Percentiles rank a stretch among this genome's conserved stretches.
Evolutionary conservation across 345 rosid genomes (phyloP).

Genomic region (Isatis tinctoria): DNA sequence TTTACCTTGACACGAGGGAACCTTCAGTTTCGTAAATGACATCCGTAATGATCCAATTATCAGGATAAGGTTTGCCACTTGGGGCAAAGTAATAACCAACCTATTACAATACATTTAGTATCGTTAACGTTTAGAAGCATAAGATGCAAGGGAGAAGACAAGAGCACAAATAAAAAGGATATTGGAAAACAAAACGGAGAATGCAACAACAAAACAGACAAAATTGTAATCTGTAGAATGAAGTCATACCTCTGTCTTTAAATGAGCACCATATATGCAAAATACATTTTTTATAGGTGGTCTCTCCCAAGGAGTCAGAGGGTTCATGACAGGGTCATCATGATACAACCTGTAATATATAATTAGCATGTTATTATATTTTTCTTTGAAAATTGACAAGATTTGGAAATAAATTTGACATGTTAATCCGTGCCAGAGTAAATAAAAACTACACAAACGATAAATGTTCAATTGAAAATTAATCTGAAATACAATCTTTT

Average conservation of each 20-base stretch:
- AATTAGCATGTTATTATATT: background rate
- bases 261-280: conserved; percentile 89
- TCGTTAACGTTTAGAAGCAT: background rate
- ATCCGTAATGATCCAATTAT: conserved; percentile 97
- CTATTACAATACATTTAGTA: conserved; percentile 41
- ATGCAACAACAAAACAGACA: conserved; percentile 5
- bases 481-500: background rate
- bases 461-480: too few relatives aligned
- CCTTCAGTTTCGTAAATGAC: conserved; percentile 88
- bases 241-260: conserved; percentile 79
- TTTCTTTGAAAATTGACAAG: background rate
- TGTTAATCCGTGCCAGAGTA: background rate
- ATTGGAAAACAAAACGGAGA: background rate
- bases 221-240: conserved; percentile 7
- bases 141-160: background rate
- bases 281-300: conserved; percentile 95
- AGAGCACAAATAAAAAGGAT: background rate
- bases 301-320: conserved; percentile 97
- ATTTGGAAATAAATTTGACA: background rate
- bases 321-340: conserved; percentile 83
- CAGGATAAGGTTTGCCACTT: conserved; percentile 98
- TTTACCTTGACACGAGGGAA: conserved; percentile 70
- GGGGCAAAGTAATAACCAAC: conserved; percentile 97
- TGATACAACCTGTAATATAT: conserved; percentile 70
- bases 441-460: background rate